Evolutionary conservation across 208 protist genomes (phyloP).

Genomic region (Wallacemonas sp.): DNA sequence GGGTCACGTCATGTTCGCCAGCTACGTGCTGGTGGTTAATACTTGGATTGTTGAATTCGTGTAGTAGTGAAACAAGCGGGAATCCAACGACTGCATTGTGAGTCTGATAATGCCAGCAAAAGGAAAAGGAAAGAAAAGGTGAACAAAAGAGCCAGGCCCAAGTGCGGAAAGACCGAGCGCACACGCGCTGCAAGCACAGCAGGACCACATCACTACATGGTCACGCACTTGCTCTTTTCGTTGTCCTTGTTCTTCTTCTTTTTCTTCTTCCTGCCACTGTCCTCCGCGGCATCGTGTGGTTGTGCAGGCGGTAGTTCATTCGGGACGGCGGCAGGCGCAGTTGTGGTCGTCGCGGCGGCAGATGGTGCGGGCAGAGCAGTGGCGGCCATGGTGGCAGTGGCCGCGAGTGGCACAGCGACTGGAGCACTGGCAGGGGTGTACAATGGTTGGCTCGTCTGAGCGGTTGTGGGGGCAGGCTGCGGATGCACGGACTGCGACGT

Average conservation of each 20-base stretch:
- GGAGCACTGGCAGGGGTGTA: no score
- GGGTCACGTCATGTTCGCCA: no score
- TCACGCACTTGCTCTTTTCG: slow-evolving; percentile 2
- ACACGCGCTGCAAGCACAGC: slow-evolving; percentile 13
- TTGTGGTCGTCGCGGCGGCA: neutral
- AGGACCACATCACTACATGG: neutral
- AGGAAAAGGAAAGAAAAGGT: neutral
- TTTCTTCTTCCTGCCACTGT: slow-evolving; percentile 24
- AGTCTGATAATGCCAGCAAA: neutral
- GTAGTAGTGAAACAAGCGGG: no score
- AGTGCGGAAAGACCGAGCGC: neutral
- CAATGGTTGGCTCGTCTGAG: no score
- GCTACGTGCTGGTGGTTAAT: no score
- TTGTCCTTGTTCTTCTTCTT: slow-evolving; percentile 34
- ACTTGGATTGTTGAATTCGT: no score
- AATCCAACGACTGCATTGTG: no score
- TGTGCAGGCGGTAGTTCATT: no score
- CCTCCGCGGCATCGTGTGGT: slow-evolving; percentile 23
- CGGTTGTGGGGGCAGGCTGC: neutral
- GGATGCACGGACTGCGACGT: neutral
- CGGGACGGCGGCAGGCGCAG: slow-evolving; percentile 1
- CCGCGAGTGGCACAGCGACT: neutral
- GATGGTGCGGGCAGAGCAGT: neutral
- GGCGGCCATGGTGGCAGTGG: neutral
- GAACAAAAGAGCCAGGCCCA: neutral